Base-by-base conservation (phyloP, 192 early-diverging fungal species). In the Piromyces finnis region DNA sequence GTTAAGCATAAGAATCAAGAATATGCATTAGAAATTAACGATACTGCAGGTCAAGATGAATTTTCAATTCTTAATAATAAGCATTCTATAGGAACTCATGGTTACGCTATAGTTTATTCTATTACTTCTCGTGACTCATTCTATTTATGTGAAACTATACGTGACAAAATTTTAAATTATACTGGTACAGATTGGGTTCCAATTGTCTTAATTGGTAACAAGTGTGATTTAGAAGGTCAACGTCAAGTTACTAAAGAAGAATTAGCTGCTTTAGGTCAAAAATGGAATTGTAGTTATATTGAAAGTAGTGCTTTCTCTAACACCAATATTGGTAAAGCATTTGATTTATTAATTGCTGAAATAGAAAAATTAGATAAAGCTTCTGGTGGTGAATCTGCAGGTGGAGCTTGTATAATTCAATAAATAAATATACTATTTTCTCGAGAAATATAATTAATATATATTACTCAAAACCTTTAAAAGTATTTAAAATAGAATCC, bases 41-140 rank as follows among this genome's bases (percentile, higher is more conserved):
- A 99, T 84, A 98, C 97, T 18, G 95, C 97, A 14, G 97, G 97
- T 79, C 96, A 97, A 89, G 94, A 99, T 86, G 97, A 99, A 86
- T 95, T 92, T 78, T 97, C 97, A 39, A 92, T 97, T 78, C 86
- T 99, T 79, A 96, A 95, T 79, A 90, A 93, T n/a, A 92, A 92
- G 39, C 95, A 96, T 84, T 93, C 93, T 2, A 89, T 96, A 1
- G 92, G 95, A 22, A 93, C 95, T 77, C 95, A 99, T 85, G 97
- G 95, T 13, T 99, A 96, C 83, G 92, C 98, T 59, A 88, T 99
- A 30, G 94, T 93, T 29, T 99, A 97, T 83, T 97, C 96, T 6
- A 92, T 99, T 28, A 90, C 92, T 29, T 93, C 92, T 78, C 87
- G 91, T 41, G 88, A 91, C 41, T 94, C 93, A 77, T 95, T 97